phyloP scores from a whole-genome alignment of 2,329 filamentous ascomycete genomes.

The Cercospora janseana region DNA sequence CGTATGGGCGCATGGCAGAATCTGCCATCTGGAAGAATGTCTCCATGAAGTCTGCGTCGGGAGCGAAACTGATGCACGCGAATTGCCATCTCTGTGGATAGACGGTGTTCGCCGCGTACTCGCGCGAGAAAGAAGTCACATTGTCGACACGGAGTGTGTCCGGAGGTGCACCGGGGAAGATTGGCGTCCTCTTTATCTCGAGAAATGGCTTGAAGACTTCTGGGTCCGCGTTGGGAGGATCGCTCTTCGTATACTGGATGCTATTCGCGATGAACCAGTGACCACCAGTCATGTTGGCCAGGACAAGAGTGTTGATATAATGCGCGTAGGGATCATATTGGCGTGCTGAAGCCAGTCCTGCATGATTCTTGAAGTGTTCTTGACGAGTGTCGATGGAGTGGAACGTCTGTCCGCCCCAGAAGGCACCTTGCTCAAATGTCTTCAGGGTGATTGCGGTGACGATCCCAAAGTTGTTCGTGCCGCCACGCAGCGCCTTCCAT shows the following conservation, averaged over 20 bases:
- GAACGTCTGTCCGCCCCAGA: conserved; percentile 27
- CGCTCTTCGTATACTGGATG: conserved; percentile 30
- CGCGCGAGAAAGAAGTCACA: conserved; percentile 22
- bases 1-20: conserved; percentile 17
- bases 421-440: conserved; percentile 22
- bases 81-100: conserved; percentile 27
- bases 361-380: conserved; percentile 18
- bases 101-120: conserved; percentile 21
- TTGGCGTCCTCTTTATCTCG: conserved; percentile 16
- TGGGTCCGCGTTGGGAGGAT: conserved; percentile 20
- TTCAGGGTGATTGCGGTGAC: conserved; percentile 24
- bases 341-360: conserved; percentile 14
- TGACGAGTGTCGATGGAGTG: conserved; percentile 21
- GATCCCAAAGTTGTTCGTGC: conserved; percentile 28
- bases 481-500: conserved; percentile 26
- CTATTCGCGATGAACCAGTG: conserved; percentile 30
- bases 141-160: conserved; percentile 28
- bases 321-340: conserved; percentile 26
- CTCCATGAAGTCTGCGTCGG: conserved; percentile 25
- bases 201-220: conserved; percentile 24
- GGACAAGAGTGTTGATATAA: conserved; percentile 25
- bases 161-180: conserved; percentile 22
- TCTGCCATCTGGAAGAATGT: conserved; percentile 26
- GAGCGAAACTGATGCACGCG: conserved; percentile 25
- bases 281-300: conserved; percentile 20